A percentile compares a stretch with the other conserved stretches of the same genome.
Evolutionary conservation across 1,139 yeast genomes (phyloP).

Genomic region (Zygoascus meyerae): DNA sequence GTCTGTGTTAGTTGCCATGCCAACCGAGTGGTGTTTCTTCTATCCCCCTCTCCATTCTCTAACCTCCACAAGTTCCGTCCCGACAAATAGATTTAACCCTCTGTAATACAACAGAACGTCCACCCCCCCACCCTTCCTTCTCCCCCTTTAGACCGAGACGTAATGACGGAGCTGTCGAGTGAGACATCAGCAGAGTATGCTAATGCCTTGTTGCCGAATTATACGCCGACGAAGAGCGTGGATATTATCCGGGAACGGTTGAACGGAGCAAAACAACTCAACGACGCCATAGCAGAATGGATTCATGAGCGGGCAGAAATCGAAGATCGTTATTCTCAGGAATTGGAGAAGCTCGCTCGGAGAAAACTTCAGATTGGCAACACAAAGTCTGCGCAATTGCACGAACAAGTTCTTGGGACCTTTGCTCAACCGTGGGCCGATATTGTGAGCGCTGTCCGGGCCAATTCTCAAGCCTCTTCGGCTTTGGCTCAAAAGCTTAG

Average conservation of each 20-base stretch:
- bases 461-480: slow-evolving; percentile 28
- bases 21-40: too few relatives aligned
- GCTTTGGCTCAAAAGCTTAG: slow-evolving; percentile 30
- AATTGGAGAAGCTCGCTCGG: slow-evolving; percentile 31
- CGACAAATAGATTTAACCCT: neutral
- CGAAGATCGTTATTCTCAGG: slow-evolving; percentile 33
- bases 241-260: slow-evolving; percentile 32
- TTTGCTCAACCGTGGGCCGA: slow-evolving; percentile 32
- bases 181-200: slow-evolving; percentile 28
- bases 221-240: slow-evolving; percentile 30
- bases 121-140: too few relatives aligned
- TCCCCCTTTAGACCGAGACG: neutral
- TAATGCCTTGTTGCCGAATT: slow-evolving; percentile 28
- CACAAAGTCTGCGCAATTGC: slow-evolving; percentile 9
- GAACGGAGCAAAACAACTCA: slow-evolving; percentile 26
- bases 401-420: slow-evolving; percentile 28
- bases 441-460: slow-evolving; percentile 26
- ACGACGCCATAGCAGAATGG: slow-evolving; percentile 36
- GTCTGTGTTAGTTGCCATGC: too few relatives aligned
- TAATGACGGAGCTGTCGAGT: neutral
- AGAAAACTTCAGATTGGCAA: slow-evolving; percentile 14
- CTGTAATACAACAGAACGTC: too few relatives aligned
- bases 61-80: too few relatives aligned
- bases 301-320: slow-evolving; percentile 33
- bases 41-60: too few relatives aligned